phyloP scores from a whole-genome alignment of 2,329 filamentous ascomycete genomes.

The Piedraia hortae region DNA sequence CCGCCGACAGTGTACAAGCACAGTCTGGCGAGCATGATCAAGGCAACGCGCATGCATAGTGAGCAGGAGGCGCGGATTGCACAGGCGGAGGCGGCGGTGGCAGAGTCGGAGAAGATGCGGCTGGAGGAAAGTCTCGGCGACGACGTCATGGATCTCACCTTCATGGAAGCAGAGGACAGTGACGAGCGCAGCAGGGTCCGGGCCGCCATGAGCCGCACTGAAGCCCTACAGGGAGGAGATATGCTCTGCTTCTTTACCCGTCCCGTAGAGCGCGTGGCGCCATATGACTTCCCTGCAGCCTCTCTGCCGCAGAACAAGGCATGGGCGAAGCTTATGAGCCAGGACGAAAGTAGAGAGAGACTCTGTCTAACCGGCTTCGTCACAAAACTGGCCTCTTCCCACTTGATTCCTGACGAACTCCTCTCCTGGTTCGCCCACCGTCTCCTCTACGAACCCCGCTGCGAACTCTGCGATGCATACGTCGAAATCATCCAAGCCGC shows the following conservation, averaged over 20 bases:
- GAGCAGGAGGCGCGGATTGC: slow-evolving; percentile 6
- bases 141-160: slow-evolving; percentile 15
- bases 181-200: slow-evolving; percentile 24
- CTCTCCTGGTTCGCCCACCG: slow-evolving; percentile 18
- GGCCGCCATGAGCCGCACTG: slow-evolving; percentile 31
- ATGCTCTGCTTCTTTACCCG: slow-evolving; percentile 30
- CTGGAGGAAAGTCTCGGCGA: slow-evolving; percentile 1
- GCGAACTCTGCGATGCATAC: slow-evolving; percentile 14
- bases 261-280: slow-evolving; percentile 1
- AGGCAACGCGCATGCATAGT: slow-evolving; percentile 7
- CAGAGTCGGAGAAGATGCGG: slow-evolving; percentile 2
- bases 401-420: slow-evolving; percentile 14
- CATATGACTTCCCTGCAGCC: slow-evolving; percentile 8
- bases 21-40: slow-evolving; percentile 8
- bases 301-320: slow-evolving; percentile 9
- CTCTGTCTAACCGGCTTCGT: slow-evolving; percentile 18
- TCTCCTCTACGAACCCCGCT: slow-evolving; percentile 9
- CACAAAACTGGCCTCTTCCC: slow-evolving; percentile 13
- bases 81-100: slow-evolving; percentile 5
- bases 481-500: slow-evolving; percentile 6
- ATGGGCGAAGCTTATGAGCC: slow-evolving; percentile 12
- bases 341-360: slow-evolving; percentile 12
- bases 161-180: slow-evolving; percentile 10
- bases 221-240: slow-evolving; percentile 25
- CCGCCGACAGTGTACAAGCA: slow-evolving; percentile 7